A percentile compares a stretch with the other conserved stretches of the same genome.
Evolutionary conservation across 1,284 basidiomycete species (phyloP).

Genomic region (Irpex lacteus): DNA sequence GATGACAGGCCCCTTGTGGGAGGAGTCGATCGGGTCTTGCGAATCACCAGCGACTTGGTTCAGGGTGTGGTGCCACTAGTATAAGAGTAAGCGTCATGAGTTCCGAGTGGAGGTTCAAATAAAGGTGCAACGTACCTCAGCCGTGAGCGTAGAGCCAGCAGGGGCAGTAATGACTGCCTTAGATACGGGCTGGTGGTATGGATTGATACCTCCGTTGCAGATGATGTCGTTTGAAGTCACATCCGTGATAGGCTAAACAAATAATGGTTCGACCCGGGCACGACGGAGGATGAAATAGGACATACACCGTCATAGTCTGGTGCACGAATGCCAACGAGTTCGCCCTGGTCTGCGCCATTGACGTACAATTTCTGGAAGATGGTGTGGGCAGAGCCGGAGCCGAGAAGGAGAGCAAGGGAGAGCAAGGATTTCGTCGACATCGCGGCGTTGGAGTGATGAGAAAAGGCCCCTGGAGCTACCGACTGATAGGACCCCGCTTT

Average conservation of each 20-base stretch:
- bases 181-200: conserved; percentile 52
- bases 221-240: conserved; percentile 53
- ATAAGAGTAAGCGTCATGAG: background rate
- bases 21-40: conserved; percentile 50
- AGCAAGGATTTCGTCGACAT: background rate
- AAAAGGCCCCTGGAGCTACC: background rate
- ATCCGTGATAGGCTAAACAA: conserved; percentile 44
- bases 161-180: conserved; percentile 47
- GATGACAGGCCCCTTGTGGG: conserved; percentile 52
- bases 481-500: no score
- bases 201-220: conserved; percentile 61
- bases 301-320: conserved; percentile 9
- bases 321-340: conserved; percentile 8
- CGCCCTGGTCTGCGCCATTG: conserved; percentile 10
- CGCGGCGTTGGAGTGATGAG: background rate
- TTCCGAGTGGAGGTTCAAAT: background rate
- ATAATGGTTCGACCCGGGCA: background rate
- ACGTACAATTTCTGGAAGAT: conserved; percentile 12
- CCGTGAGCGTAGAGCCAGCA: conserved; percentile 47
- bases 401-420: conserved; percentile 2
- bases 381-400: conserved; percentile 7
- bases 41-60: conserved; percentile 41
- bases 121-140: conserved; percentile 18
- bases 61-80: conserved; percentile 29
- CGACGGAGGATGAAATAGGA: background rate